A percentile compares a stretch with the other conserved stretches of the same genome.
These are phyloP conservation scores for Pichia sp. DNA, from an alignment of 1,139 yeast genomes.

Conservation along the genomic window DNA sequence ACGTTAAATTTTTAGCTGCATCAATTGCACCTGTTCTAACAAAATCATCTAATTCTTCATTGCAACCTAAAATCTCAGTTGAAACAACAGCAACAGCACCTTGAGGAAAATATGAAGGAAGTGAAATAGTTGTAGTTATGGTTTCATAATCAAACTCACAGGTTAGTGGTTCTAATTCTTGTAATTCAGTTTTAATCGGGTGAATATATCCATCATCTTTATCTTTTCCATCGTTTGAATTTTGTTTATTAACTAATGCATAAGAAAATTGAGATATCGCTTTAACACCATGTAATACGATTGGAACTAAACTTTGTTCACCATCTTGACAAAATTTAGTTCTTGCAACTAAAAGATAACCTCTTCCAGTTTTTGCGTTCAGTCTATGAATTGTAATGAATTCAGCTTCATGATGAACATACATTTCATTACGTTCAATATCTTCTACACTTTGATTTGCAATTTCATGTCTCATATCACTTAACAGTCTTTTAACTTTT, in stretches of 20 bases:
- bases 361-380: conserved; percentile 77
- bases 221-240: conserved; percentile 30
- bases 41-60: conserved; percentile 54
- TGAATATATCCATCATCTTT: conserved; percentile 31
- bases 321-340: conserved; percentile 56
- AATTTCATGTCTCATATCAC: conserved; percentile 51
- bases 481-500: conserved; percentile 54
- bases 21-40: conserved; percentile 69
- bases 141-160: conserved; percentile 38
- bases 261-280: conserved; percentile 59
- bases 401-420: conserved; percentile 90
- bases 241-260: conserved; percentile 45
- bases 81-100: conserved; percentile 85
- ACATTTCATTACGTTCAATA: conserved; percentile 78
- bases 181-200: conserved; percentile 62
- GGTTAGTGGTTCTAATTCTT: conserved; percentile 45
- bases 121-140: conserved; percentile 44
- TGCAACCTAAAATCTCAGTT: conserved; percentile 55
- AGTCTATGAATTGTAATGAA: conserved; percentile 85
- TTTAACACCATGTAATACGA: conserved; percentile 57
- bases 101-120: conserved; percentile 65
- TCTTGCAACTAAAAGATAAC: conserved; percentile 85
- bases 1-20: conserved; percentile 54
- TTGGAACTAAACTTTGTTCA: conserved; percentile 53
- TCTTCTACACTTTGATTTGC: conserved; percentile 61